These are phyloP conservation scores for Neolentinus lepideus DNA, from an alignment of 1,284 basidiomycete species.

Conservation along the genomic window DNA sequence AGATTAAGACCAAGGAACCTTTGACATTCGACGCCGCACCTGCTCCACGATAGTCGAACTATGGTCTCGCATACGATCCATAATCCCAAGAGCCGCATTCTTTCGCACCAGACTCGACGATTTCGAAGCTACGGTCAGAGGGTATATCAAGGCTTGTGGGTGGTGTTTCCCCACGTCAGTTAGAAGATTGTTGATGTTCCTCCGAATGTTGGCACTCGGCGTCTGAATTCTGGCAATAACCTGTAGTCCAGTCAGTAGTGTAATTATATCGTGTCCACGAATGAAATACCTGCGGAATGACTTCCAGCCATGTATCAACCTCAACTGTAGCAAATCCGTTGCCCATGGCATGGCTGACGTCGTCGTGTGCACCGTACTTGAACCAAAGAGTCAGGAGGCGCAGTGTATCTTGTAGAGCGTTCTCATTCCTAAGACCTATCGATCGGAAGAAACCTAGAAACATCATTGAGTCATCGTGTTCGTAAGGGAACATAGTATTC, in stretches of 20 bases:
- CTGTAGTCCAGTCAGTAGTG: constrained; percentile 30
- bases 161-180: constrained; percentile 95
- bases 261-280: neutral
- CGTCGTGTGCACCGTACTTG: constrained; percentile 90
- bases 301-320: constrained; percentile 98
- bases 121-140: constrained; percentile 97
- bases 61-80: constrained; percentile 94
- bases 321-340: constrained; percentile 87
- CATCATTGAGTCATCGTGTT: neutral
- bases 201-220: constrained; percentile 81
- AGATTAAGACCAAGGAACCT: neutral
- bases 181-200: constrained; percentile 87
- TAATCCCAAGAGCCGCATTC: constrained; percentile 83
- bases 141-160: constrained; percentile 96
- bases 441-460: constrained; percentile 88
- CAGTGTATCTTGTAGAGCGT: constrained; percentile 93
- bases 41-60: constrained; percentile 87
- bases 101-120: constrained; percentile 84
- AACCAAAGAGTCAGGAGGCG: constrained; percentile 97
- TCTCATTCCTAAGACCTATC: constrained; percentile 85
- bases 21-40: constrained; percentile 25
- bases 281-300: constrained; percentile 82
- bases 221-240: constrained; percentile 99
- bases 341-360: constrained; percentile 88
- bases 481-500: neutral